Base-by-base conservation (phyloP, 257 asterid species). In the Anisodus tanguticus region DNA sequence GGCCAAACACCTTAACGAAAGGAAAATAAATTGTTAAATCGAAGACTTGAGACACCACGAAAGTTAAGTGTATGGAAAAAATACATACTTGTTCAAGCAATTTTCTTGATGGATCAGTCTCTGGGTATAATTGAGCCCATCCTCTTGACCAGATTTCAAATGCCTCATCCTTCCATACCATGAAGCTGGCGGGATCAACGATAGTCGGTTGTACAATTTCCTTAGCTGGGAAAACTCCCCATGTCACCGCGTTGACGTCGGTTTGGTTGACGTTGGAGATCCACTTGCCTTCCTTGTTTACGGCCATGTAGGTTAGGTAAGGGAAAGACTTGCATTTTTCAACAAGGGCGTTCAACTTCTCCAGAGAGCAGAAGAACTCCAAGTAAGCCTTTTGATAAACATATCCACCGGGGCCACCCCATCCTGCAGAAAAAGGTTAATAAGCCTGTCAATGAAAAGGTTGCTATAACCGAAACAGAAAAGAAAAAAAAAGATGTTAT, bases 141-240 rank as follows among this genome's bases (percentile, higher is more conserved):
- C 91, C 96, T 88, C 97, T 93, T 0, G 98, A 89, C 98, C 99
- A 95, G 58, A 91, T 89, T 83, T 94, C 97, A 81, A 95, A 95
- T 62, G 99, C 99, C 86, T 95, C 99, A 31, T 95, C 99, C 92
- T 94, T 95, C 98, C 98, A 95, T 45, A 95, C 90, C n/a, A 88
- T 16, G 77, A 95, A 95, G 90, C 99, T 94, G 80, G 93, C 84
- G 4, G 98, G 94, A 86, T 95, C 99, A n/a, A 93, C 99, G 5
- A 95, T 93, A 8, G 98, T 94, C 8, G 99, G 99, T 81, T 95
- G 99, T 53, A 92, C 84, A 62, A 95, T 92, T 92, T 95, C 99
- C 91, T 92, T 94, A 17, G 94, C 99, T 45, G 99, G 98, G 90
- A 95, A 95, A 66, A 91, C 98, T 69, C 98, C 99, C 98, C 99